Conservation (phyloP, 768 basidiomycete genomes). For the Pulveroboletus sp. region DNA sequence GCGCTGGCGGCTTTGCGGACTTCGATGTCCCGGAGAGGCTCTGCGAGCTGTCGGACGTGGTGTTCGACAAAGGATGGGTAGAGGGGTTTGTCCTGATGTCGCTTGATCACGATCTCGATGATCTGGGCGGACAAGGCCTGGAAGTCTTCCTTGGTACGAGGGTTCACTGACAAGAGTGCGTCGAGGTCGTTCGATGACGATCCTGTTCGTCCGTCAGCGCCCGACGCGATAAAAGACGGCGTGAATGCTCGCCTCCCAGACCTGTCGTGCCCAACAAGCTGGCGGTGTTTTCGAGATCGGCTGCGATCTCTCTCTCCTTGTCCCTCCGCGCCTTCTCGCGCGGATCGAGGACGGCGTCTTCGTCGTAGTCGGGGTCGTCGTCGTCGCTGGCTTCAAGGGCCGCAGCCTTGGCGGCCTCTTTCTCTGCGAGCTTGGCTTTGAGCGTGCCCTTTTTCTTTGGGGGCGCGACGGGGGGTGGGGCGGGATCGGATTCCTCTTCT, state of each 20-base stretch:
- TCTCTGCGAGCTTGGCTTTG: conserved; percentile 90
- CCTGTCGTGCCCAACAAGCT: conserved; percentile 73
- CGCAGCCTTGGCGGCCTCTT: conserved; percentile 70
- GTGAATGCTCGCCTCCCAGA: conserved; percentile 49
- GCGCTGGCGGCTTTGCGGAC: conserved; percentile 83
- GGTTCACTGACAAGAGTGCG: conserved; percentile 69
- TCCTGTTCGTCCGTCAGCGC: conserved; percentile 36
- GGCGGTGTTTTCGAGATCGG: conserved; percentile 83
- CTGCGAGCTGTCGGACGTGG: conserved; percentile 69
- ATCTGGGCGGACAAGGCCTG: conserved; percentile 67
- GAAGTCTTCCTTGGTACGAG: conserved; percentile 89
- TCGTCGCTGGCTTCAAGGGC: conserved; percentile 32
- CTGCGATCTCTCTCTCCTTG: conserved; percentile 76
- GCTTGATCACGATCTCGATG: conserved; percentile 69
- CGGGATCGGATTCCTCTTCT: conserved; percentile 55
- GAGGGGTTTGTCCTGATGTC: conserved; percentile 77
- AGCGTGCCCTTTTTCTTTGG: conserved; percentile 91
- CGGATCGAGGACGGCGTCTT: conserved; percentile 76
- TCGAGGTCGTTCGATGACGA: conserved; percentile 69
- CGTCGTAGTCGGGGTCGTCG: conserved; percentile 54
- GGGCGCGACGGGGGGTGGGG: conserved; percentile 51
- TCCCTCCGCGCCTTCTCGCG: conserved; percentile 72
- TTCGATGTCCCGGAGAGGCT: conserved; percentile 84
- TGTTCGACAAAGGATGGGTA: conserved; percentile 83
- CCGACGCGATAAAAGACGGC: neutral